Conservation (phyloP, 345 rosid genomes). For the Dipteronia sinensis region DNA sequence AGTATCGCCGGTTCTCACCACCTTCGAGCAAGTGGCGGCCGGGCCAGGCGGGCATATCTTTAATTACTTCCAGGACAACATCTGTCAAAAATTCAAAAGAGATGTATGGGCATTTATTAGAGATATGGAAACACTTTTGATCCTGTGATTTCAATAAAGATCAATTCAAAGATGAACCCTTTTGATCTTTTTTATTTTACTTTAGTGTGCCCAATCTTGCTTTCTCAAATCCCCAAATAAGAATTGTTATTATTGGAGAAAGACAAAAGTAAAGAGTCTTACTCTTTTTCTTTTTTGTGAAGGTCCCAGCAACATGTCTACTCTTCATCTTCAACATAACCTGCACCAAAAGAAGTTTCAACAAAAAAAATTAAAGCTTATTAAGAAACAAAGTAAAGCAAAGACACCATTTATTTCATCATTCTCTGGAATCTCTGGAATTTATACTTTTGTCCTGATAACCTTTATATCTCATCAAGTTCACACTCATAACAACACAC, state of each 20-base stretch:
- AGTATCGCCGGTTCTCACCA: slow-evolving; percentile 75
- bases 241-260: slow-evolving; percentile 44
- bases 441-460: slow-evolving; percentile 32
- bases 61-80: slow-evolving; percentile 70
- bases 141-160: slow-evolving; percentile 26
- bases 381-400: slow-evolving; percentile 12
- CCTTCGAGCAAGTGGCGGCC: slow-evolving; percentile 87
- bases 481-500: slow-evolving; percentile 25
- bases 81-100: slow-evolving; percentile 49
- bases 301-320: slow-evolving; percentile 88
- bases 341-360: slow-evolving; percentile 51
- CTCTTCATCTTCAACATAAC: slow-evolving; percentile 99
- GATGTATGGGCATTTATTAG: slow-evolving; percentile 14
- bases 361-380: slow-evolving; percentile 30
- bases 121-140: slow-evolving; percentile 36
- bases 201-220: slow-evolving; percentile 42
- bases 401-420: slow-evolving; percentile 37
- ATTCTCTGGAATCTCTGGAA: slow-evolving; percentile 21
- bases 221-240: slow-evolving; percentile 87
- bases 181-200: slow-evolving; percentile 30
- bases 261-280: slow-evolving; percentile 49
- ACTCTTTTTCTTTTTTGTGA: slow-evolving; percentile 99
- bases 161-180: slow-evolving; percentile 19
- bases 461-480: slow-evolving; percentile 25
- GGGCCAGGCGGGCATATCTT: slow-evolving; percentile 82